Percentiles rank a stretch among this genome's conserved stretches.
Conservation (phyloP, 805 yeast species). For the Phaffomyces thermotolerans region DNA sequence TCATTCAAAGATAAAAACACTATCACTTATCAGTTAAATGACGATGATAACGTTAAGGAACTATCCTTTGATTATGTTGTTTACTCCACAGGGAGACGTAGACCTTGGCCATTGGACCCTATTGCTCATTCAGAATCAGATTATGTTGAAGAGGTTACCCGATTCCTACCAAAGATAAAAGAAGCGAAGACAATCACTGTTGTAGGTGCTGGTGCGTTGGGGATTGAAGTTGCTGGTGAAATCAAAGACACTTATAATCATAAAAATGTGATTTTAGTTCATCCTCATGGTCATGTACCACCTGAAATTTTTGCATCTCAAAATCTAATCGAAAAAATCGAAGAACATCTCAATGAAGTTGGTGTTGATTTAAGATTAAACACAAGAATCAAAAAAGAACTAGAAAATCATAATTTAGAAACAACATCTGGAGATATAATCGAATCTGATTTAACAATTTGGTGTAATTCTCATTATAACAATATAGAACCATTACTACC, state of each 20-base stretch:
- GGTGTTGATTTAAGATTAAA: slow-evolving; percentile 25
- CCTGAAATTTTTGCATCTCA: slow-evolving; percentile 28
- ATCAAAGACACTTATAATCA: slow-evolving; percentile 32
- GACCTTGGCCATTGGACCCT: slow-evolving; percentile 51
- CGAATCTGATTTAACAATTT: slow-evolving; percentile 27
- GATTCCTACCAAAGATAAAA: slow-evolving; percentile 26
- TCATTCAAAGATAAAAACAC: slow-evolving; percentile 18
- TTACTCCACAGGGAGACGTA: slow-evolving; percentile 42
- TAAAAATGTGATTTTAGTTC: slow-evolving; percentile 32
- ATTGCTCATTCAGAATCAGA: slow-evolving; percentile 31
- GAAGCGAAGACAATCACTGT: slow-evolving; percentile 33
- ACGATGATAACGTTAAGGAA: slow-evolving; percentile 16
- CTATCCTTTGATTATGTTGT: slow-evolving; percentile 40
- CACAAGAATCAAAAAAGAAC: slow-evolving; percentile 26
- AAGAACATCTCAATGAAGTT: slow-evolving; percentile 10
- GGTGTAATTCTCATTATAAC: slow-evolving; percentile 32
- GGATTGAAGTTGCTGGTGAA: slow-evolving; percentile 45
- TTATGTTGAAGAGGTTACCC: slow-evolving; percentile 37
- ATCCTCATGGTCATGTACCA: slow-evolving; percentile 36
- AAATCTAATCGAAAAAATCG: slow-evolving; percentile 15
- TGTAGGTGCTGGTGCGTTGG: slow-evolving; percentile 48
- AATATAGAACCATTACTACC: slow-evolving; percentile 26
- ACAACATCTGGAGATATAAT: slow-evolving; percentile 24
- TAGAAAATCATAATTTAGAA: slow-evolving; percentile 16
- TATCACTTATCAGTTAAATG: slow-evolving; percentile 14